Percentiles rank a stretch among this genome's conserved stretches.
phyloP scores from a whole-genome alignment of 768 basidiomycete genomes.

The Sarcomyxa edulis region DNA sequence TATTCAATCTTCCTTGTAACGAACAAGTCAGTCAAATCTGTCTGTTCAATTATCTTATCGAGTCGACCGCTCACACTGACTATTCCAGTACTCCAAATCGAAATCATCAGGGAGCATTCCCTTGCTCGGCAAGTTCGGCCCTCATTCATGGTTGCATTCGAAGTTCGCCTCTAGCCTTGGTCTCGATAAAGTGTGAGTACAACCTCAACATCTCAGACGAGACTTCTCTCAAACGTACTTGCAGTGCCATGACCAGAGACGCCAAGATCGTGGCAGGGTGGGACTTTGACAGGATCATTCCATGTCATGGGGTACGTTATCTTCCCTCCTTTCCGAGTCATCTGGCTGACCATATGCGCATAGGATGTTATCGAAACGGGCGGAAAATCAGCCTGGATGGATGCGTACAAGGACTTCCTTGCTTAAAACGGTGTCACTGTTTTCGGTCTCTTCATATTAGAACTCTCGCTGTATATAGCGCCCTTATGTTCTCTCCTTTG shows the following conservation, averaged over 20 bases:
- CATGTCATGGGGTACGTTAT: conserved; percentile 53
- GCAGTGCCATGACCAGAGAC: conserved; percentile 54
- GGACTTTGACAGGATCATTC: conserved; percentile 73
- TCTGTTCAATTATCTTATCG: neutral
- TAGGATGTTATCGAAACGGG: conserved; percentile 46
- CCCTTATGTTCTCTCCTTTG: too few species aligned
- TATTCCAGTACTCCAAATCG: conserved; percentile 33
- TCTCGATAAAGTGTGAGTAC: conserved; percentile 35
- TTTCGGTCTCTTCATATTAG: too few species aligned
- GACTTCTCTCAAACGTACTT: too few species aligned
- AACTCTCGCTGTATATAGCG: too few species aligned
- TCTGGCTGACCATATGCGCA: conserved; percentile 5
- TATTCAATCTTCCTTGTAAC: conserved; percentile 74
- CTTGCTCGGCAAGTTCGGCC: conserved; percentile 25
- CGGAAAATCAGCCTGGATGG: conserved; percentile 33
- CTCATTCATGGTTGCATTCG: conserved; percentile 28
- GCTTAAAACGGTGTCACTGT: too few species aligned
- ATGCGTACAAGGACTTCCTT: too few species aligned
- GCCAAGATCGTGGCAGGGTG: conserved; percentile 61
- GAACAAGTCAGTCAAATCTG: conserved; percentile 55
- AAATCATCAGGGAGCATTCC: conserved; percentile 17
- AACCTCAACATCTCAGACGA: too few species aligned
- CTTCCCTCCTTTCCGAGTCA: neutral
- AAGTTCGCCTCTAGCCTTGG: conserved; percentile 27
- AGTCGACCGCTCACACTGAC: conserved; percentile 1